Base-by-base conservation (phyloP, 306 rosid species). In the Rosa chinensis region DNA sequence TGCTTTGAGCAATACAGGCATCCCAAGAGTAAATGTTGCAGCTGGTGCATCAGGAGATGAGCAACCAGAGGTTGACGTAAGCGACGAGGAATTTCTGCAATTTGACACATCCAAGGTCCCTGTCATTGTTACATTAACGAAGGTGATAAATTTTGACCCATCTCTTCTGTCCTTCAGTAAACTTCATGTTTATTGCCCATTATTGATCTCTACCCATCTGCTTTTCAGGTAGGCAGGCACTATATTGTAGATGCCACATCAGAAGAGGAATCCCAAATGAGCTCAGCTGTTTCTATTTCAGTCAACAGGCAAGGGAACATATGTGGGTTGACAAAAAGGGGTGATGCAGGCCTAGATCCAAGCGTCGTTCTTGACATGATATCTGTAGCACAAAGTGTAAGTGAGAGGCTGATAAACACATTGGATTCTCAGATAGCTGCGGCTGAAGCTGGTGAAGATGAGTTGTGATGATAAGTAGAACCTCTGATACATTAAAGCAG, bases 221-320 rank as follows among this genome's bases (percentile, higher is more conserved):
- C 72, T 79, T 83, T 53, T 0, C 76, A 93, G 97, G 79, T 92
- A 42, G 97, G 97, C 23, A 88, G 77, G 80, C 94, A 94, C 86
- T 94, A 92, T 77, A 87, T 94, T 55, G 97, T 89, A 55, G 97
- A 94, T 78, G 93, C 97, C 53, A 90, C 97, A 8, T 74, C 86
- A 55, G 97, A 92, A 86, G 98, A 94, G 86, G 98, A 94, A 72
- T 89, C 97, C 49, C 95, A 94, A 77, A 92, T 92, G 97, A 92
- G 79, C 92, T 91, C 92, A 1, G 97, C 97, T 16, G 84, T 94
- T 53, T 94, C 98, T 6, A 82, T 92, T 59, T 91, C 97, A 21
- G 77, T 92, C 44, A 91, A 91, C 12, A 86, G 89, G 83, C 80
- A 87, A 59, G 93, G 97, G 45, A 88, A 85, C 78, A 79, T 94